Evolutionary conservation across 441 rosid genomes (phyloP), one percentile per base, ranked within the genome.

Genomic region (Cnidoscolus chayamansa): DNA sequence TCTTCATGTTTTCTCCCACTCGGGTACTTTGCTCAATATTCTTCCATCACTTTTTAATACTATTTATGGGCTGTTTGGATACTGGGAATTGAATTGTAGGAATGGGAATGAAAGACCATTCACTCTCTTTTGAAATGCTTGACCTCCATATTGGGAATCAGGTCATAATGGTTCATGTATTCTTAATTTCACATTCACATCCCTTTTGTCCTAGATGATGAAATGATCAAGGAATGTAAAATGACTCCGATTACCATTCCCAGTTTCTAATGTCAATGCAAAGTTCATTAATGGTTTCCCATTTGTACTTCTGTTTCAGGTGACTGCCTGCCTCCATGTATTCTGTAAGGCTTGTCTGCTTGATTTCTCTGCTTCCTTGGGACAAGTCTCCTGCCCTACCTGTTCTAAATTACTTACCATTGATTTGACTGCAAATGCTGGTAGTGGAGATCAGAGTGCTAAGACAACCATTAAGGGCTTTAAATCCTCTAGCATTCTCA

Each of bases 281-380:
- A 53, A 45, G 10, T 4, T 54, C 57, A 19, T 47, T 4, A 54
- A 16, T 50, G 35, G 68, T 48, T 70, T 48, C 56, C 67, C 47
- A 50, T 40, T 19, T 73, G 19, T 57, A 71, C 63, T 40, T 11
- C 62, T 76, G 51, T 78, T 84, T 73, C 89, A 93, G 99, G 96
- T 90, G 74, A 85, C 96, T 65, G 65, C 89, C 70, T 95, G 99
- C 80, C 78, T 76, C 68, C 99, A 95, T 78, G 86, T 80, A 78
- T 90, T 95, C 83, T 95, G 99, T 73, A 95, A 90, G 86, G 82
- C 86, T 63, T 95, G 99, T 80, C 83, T 95, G 86, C 84, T 90
- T 71, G 92, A 83, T 81, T 84, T 78, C 72, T 79, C 97, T 72
- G 74, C 90, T 63, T 81, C 91, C 67, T 49, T 83, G 76, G 97